These are phyloP conservation scores for Pythium periplocum DNA, from an alignment of 352 stramenopile species.

Conservation along the genomic window DNA sequence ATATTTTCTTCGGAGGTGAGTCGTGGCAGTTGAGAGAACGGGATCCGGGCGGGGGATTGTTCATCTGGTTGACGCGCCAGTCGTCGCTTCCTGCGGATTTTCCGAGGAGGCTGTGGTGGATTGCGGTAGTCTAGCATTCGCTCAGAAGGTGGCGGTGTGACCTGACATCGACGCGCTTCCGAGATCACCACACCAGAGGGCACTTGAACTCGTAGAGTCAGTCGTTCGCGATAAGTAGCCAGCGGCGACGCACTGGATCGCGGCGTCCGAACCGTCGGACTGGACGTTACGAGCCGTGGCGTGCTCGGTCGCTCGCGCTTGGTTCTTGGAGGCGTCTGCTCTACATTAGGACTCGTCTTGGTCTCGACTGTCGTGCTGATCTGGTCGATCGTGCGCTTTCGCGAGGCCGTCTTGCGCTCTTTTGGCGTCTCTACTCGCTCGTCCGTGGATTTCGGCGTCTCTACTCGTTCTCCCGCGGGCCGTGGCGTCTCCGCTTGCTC, in stretches of 20 bases:
- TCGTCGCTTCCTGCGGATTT: constrained; percentile 25
- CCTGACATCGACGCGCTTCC: constrained; percentile 22
- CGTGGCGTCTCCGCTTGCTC: background rate
- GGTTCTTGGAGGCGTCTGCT: background rate
- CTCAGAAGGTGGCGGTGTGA: constrained; percentile 56
- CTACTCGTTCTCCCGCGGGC: background rate
- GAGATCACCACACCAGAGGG: background rate
- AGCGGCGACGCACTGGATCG: background rate
- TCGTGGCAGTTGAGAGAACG: constrained; percentile 3
- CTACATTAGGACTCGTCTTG: too few species aligned
- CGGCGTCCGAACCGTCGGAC: background rate
- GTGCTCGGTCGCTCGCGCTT: too few species aligned
- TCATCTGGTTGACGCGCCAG: constrained; percentile 2
- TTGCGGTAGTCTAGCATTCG: constrained; percentile 66
- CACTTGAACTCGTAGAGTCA: background rate
- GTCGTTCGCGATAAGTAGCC: too few species aligned
- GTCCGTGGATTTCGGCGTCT: background rate
- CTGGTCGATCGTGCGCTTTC: too few species aligned
- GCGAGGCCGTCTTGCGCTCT: too few species aligned
- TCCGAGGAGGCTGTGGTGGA: constrained; percentile 49
- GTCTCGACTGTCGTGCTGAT: too few species aligned
- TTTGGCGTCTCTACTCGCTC: too few species aligned
- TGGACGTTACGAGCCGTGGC: background rate
- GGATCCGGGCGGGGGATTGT: constrained; percentile 2
- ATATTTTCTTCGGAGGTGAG: constrained; percentile 2